Base-by-base conservation (phyloP, 257 asterid genomes). In the Solanum medicagineum region DNA sequence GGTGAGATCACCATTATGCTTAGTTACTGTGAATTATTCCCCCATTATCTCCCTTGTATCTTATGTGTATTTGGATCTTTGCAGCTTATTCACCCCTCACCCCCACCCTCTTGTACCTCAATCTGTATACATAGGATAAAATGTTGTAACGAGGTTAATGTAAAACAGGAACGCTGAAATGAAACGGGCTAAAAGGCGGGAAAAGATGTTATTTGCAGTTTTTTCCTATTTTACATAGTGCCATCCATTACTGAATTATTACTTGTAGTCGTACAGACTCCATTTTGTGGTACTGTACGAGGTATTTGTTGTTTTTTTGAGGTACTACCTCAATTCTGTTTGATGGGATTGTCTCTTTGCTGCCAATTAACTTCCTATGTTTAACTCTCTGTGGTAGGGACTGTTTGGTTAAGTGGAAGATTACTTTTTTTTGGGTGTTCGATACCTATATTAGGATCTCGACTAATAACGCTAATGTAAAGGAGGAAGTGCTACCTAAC, bases 81-180 rank as follows among this genome's bases (percentile, higher is more conserved):
- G 84, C 57, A 57, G 29, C 59, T 56, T 84, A 84, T 79, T 26
- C 83, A 26, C 69, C 56, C 13, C 24, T 8, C 44, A 7, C 59
- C 36, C 69, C 51, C 53, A 16, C 16, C 81, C 40, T 36, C 59
- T 66, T 87, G 84, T 87, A 84, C 89, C 59, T 81, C 80, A 84
- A 45, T 85, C 87, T 84, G 91, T 87, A 87, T 87, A 89, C 91
- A 60, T 87, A 83, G 87, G 91, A 85, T 89, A 84, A 82, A 83
- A 69, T 83, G 85, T 86, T 26, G 68, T 85, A 77, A 77, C 65
- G 65, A 79, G 83, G 83, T 79, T 79, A 42, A 82, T 84, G 84
- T 63, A 62, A 63, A 66, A 83, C 59, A 80, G 75, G 86, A 55
- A 74, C 87, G 68, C 59, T 77, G 32, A 85, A 29, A 83, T 36